Conservation (phyloP, 176 grass and related monocot genomes). For the Oryza glumipatula region DNA sequence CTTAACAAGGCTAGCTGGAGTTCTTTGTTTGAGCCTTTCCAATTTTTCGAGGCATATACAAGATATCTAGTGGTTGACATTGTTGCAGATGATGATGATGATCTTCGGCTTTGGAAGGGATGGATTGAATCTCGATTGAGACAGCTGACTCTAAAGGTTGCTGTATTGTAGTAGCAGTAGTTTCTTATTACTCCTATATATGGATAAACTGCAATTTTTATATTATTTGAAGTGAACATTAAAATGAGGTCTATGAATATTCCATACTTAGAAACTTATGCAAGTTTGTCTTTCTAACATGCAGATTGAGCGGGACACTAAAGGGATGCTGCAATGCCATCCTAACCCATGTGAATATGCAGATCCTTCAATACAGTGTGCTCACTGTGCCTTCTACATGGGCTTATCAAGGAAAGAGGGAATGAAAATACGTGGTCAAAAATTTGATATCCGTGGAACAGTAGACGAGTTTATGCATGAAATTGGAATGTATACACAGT, state of each 20-base stretch:
- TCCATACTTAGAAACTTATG: constrained; percentile 3
- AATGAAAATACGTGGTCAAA: constrained; percentile 63
- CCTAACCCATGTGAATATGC: constrained; percentile 88
- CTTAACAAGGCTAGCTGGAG: constrained; percentile 81
- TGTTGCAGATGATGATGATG: constrained; percentile 72
- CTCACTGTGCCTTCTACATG: constrained; percentile 93
- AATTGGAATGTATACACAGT: constrained; percentile 80
- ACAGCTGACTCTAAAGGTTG: constrained; percentile 92
- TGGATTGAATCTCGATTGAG: constrained; percentile 92
- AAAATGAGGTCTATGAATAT: constrained; percentile 15
- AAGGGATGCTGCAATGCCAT: constrained; percentile 83
- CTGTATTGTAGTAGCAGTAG: not conserved
- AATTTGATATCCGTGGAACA: constrained; percentile 94
- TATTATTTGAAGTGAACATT: not conserved
- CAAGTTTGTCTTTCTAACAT: constrained; percentile 44
- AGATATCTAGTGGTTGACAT: constrained; percentile 93
- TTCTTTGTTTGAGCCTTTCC: constrained; percentile 81
- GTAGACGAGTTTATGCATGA: constrained; percentile 86
- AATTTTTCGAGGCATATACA: constrained; percentile 84
- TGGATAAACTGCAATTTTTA: constrained; percentile 25
- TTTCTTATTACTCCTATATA: not conserved
- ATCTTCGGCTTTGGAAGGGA: constrained; percentile 94
- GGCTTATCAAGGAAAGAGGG: constrained; percentile 90
- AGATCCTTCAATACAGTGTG: constrained; percentile 66
- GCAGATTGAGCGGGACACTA: constrained; percentile 95